These are phyloP conservation scores for Heterobasidion irregulare DNA, from an alignment of 1,284 basidiomycete species.

Conservation along the genomic window DNA sequence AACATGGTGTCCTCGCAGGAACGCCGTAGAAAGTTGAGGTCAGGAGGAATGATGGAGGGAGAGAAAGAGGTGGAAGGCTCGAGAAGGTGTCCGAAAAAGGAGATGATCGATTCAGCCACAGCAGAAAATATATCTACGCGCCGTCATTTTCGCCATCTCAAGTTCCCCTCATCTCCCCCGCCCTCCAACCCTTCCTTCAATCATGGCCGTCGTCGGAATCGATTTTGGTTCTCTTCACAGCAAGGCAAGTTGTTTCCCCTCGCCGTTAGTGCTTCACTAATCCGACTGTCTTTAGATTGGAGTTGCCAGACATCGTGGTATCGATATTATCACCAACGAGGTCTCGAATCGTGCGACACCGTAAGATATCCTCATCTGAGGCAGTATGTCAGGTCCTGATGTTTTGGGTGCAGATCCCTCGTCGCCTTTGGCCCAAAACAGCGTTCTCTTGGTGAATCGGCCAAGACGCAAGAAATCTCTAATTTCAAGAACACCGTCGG, in stretches of 20 bases:
- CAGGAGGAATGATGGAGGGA: background rate
- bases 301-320: slow-evolving; percentile 87
- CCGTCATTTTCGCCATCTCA: slow-evolving; percentile 1
- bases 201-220: slow-evolving; percentile 85
- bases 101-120: slow-evolving; percentile 7
- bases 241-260: slow-evolving; percentile 45
- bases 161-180: slow-evolving; percentile 13
- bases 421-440: slow-evolving; percentile 88
- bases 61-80: slow-evolving; percentile 6
- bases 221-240: slow-evolving; percentile 86
- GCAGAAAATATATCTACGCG: slow-evolving; percentile 6
- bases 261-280: slow-evolving; percentile 10
- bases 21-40: background rate
- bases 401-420: slow-evolving; percentile 55
- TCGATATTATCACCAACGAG: slow-evolving; percentile 94
- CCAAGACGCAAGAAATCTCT: slow-evolving; percentile 95
- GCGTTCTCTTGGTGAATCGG: slow-evolving; percentile 83
- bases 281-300: slow-evolving; percentile 55
- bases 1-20: too few species aligned
- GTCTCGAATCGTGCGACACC: slow-evolving; percentile 92
- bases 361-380: slow-evolving; percentile 35
- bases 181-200: slow-evolving; percentile 8
- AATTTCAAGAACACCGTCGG: slow-evolving; percentile 96
- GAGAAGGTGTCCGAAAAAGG: slow-evolving; percentile 12
- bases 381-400: background rate